Evolutionary conservation across 306 rosid genomes (phyloP).

Genomic region (Sicyos edulis): DNA sequence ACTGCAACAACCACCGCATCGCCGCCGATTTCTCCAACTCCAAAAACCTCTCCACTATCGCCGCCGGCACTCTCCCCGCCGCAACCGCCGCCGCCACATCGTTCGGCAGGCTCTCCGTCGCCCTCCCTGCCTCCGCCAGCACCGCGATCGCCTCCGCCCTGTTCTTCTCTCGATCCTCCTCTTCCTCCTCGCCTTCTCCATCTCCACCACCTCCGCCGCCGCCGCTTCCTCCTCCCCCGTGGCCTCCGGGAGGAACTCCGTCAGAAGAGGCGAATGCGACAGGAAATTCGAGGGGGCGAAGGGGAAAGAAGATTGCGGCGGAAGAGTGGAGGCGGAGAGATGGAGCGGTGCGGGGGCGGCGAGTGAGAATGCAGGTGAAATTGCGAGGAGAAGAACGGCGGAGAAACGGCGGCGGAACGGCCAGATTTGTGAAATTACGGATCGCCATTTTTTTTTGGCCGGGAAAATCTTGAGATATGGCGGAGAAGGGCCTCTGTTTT

Average conservation of each 20-base stretch:
- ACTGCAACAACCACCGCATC: conserved; percentile 58
- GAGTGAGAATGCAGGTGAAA: conserved; percentile 6
- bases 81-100: conserved; percentile 64
- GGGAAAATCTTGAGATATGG: conserved; percentile 1
- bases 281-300: conserved; percentile 15
- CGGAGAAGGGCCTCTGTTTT: neutral
- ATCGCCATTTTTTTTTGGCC: conserved; percentile 34
- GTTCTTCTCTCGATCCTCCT: conserved; percentile 48
- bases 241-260: conserved; percentile 20
- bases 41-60: conserved; percentile 56
- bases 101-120: conserved; percentile 58
- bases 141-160: conserved; percentile 58
- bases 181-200: conserved; percentile 22
- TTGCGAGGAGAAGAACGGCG: conserved; percentile 10
- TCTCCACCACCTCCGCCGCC: conserved; percentile 15
- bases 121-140: conserved; percentile 51
- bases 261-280: conserved; percentile 22
- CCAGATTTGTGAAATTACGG: conserved; percentile 41
- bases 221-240: conserved; percentile 6
- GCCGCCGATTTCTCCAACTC: conserved; percentile 60
- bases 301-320: neutral
- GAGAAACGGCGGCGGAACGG: conserved; percentile 29
- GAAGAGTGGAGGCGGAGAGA: conserved; percentile 13
- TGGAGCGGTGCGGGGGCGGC: neutral
- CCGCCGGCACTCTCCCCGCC: conserved; percentile 69